Evolutionary conservation across 208 protist genomes (phyloP).

Genomic region (Trypanosoma melophagium): DNA sequence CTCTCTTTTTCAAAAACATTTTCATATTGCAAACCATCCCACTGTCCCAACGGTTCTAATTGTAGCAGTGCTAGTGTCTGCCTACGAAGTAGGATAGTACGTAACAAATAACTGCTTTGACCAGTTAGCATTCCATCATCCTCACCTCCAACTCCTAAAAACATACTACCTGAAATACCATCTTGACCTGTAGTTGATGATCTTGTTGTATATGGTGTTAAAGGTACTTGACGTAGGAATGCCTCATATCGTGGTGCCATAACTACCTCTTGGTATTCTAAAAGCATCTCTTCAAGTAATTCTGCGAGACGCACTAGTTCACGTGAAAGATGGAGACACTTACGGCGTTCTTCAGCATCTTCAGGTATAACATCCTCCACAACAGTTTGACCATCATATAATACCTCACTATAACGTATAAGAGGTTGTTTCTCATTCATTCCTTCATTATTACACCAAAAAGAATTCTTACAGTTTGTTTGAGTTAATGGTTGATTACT

Average conservation of each 20-base stretch:
- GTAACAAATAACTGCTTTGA: slow-evolving; percentile 2
- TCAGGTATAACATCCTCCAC: slow-evolving; percentile 44
- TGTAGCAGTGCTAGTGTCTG: slow-evolving; percentile 14
- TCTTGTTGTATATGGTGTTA: background rate
- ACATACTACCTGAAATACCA: slow-evolving; percentile 25
- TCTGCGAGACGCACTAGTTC: slow-evolving; percentile 47
- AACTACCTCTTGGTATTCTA: slow-evolving; percentile 50
- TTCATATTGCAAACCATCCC: background rate
- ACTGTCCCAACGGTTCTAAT: slow-evolving; percentile 9
- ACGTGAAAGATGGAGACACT: slow-evolving; percentile 40
- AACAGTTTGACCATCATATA: slow-evolving; percentile 46
- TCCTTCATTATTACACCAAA: too few relatives aligned
- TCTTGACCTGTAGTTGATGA: background rate
- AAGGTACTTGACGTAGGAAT: slow-evolving; percentile 25
- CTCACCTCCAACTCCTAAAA: slow-evolving; percentile 33
- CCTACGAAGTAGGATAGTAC: slow-evolving; percentile 19
- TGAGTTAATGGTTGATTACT: background rate
- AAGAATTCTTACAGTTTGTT: too few relatives aligned
- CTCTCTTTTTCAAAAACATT: background rate
- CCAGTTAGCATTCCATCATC: background rate
- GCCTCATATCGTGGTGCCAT: slow-evolving; percentile 50
- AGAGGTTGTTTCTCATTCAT: background rate
- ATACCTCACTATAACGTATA: slow-evolving; percentile 50
- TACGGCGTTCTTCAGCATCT: slow-evolving; percentile 53
- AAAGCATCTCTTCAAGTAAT: slow-evolving; percentile 49